Base-by-base conservation (phyloP, 768 basidiomycete genomes). In the Leccinum boreale region DNA sequence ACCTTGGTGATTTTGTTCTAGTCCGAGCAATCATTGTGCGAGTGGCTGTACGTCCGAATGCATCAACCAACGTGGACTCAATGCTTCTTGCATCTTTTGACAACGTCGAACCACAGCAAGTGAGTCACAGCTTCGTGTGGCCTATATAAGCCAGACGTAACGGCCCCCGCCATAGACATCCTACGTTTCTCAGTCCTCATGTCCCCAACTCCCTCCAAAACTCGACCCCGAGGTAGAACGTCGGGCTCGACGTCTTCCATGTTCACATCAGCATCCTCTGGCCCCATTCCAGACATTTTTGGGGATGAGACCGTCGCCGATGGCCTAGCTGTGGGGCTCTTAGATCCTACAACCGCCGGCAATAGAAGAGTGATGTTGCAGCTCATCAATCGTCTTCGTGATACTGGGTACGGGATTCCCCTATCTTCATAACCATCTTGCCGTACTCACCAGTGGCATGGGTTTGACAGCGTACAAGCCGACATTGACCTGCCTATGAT, bases 401-500 rank as follows among this genome's bases (percentile, higher is more conserved):
- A 70, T 47, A 86, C 85, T 0, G 87, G 88, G 87, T 85, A 58
- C 12, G 73, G 23, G 6, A 4, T 14, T 46, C 35, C 31, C 33
- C 44, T 28, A 7, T 44, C 10, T 11, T 19, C 42, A 10, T 21
- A 26, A 19, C 17, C 21, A 21, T 11, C 36, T 47, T 24, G n/a
- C 6, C 21, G 3, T 19, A 11, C 19, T 60, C 17, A 48, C 42
- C 10, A 19, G 42, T 12, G 35, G 23, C 52, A 5, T 17, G 5
- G 9, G 23, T 19, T 56, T 10, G 2, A 5, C 46, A 90, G 89
- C 0, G 85, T 86, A 0, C 82, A 89, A 59, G 74, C 80, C 14
- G 86, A 90, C 53, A 82, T 92, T 10, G 86, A 89, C 62, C 72
- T 91, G 0, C 89, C 90, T 0, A 81, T 84, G 60, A 89, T 91